A percentile compares a stretch with the other conserved stretches of the same genome.
Conservation (phyloP, 345 rosid species). For the Psidium friedrichsthalianum region DNA sequence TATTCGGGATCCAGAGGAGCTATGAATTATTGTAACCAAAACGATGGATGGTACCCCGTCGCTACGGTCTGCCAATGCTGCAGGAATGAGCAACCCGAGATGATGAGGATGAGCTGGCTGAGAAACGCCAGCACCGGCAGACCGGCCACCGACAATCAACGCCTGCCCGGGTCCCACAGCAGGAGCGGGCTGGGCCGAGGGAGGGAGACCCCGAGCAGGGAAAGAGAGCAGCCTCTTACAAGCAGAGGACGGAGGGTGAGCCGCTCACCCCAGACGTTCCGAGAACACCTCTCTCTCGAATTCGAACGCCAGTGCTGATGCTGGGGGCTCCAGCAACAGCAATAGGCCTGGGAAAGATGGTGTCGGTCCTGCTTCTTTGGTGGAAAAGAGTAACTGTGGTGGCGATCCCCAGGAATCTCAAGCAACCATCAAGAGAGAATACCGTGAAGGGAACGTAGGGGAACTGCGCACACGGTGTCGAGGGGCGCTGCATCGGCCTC, state of each 20-base stretch:
- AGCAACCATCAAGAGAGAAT: slow-evolving; percentile 36
- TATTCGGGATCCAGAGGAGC: slow-evolving; percentile 88
- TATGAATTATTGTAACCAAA: slow-evolving; percentile 54
- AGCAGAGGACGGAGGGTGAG: slow-evolving; percentile 60
- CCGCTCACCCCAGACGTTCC: slow-evolving; percentile 70
- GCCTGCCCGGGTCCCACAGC: slow-evolving; percentile 27
- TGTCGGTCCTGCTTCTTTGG: slow-evolving; percentile 74
- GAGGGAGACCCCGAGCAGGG: slow-evolving; percentile 92
- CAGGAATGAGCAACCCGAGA: slow-evolving; percentile 13
- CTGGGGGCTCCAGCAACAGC: not conserved
- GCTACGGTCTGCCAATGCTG: slow-evolving; percentile 9
- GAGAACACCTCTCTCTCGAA: slow-evolving; percentile 19
- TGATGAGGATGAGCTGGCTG: slow-evolving; percentile 19
- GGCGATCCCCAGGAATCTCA: slow-evolving; percentile 2
- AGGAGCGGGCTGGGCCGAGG: slow-evolving; percentile 52
- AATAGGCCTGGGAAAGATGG: slow-evolving; percentile 56
- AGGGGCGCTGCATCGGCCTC: slow-evolving; percentile 54
- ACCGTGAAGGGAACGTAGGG: slow-evolving; percentile 53
- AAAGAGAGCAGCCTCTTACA: slow-evolving; percentile 59
- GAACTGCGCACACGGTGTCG: slow-evolving; percentile 15
- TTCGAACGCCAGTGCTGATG: not conserved
- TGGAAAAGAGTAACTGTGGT: slow-evolving; percentile 30
- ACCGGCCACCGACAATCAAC: slow-evolving; percentile 44
- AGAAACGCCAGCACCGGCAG: slow-evolving; percentile 26
- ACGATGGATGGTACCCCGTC: slow-evolving; percentile 5